Percentiles rank a stretch among this genome's conserved stretches.
Evolutionary conservation across 371 early-diverging fungal genomes (phyloP).

Genomic region (Mortierella sp.): DNA sequence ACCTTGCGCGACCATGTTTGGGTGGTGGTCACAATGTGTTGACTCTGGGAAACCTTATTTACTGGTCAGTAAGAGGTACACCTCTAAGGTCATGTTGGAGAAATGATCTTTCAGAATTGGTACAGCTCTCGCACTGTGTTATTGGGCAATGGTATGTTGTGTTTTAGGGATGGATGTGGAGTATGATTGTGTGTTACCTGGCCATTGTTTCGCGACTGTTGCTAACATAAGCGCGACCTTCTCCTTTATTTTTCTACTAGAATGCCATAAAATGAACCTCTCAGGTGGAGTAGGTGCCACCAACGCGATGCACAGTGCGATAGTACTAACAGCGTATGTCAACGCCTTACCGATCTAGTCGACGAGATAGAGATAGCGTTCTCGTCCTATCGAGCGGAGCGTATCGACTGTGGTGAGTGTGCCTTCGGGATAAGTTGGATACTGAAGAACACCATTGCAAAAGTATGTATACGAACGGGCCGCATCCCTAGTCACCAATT

Average conservation of each 20-base stretch:
- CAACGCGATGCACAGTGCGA: constrained; percentile 25
- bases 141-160: constrained; percentile 39
- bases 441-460: neutral
- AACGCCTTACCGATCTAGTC: neutral
- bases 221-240: neutral
- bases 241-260: neutral
- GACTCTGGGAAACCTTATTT: constrained; percentile 28
- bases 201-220: neutral
- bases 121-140: constrained; percentile 25
- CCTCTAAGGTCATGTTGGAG: constrained; percentile 37
- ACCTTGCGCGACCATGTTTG: constrained; percentile 22
- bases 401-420: neutral
- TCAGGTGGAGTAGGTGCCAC: constrained; percentile 19
- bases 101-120: constrained; percentile 39
- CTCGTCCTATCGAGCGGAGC: constrained; percentile 9
- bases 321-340: constrained; percentile 15
- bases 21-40: neutral
- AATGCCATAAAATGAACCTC: constrained; percentile 24
- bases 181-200: no score
- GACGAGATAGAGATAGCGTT: constrained; percentile 13
- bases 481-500: no score
- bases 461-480: neutral
- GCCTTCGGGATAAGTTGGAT: constrained; percentile 13
- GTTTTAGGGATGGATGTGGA: no score
- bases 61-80: constrained; percentile 15